A percentile compares a stretch with the other conserved stretches of the same genome.
These are phyloP conservation scores for Lasiodiplodia sp. DNA, from an alignment of 2,329 filamentous ascomycete species.

Conservation along the genomic window DNA sequence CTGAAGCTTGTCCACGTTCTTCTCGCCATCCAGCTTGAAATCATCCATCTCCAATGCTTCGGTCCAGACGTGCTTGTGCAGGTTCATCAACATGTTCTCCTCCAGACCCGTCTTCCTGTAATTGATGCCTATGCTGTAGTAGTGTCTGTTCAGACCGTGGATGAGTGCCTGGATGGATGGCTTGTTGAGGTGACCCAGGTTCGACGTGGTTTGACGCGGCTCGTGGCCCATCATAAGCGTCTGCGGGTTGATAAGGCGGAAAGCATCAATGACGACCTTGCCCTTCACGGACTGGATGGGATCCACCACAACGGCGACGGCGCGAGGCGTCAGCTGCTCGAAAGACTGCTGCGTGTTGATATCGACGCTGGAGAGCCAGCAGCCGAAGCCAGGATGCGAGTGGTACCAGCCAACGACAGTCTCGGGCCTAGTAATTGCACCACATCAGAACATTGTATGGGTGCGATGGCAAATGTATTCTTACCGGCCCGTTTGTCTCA, in stretches of 20 bases:
- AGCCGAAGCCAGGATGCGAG: constrained; percentile 98
- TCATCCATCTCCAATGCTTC: constrained; percentile 97
- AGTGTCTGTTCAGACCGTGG: constrained; percentile 96
- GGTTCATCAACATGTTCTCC: constrained; percentile 99
- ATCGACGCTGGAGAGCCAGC: constrained; percentile 98
- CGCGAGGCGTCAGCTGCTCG: constrained; percentile 94
- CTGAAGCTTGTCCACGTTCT: constrained; percentile 88
- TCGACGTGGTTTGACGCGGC: constrained; percentile 95
- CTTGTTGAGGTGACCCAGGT: constrained; percentile 97
- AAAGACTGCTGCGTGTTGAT: constrained; percentile 99
- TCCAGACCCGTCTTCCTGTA: constrained; percentile 97
- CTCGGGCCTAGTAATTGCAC: constrained; percentile 71
- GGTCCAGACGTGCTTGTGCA: constrained; percentile 99
- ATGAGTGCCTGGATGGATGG: constrained; percentile 99
- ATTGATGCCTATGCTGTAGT: constrained; percentile 98
- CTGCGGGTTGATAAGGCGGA: constrained; percentile 97
- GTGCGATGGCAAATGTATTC: constrained; percentile 36
- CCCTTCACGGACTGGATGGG: constrained; percentile 99
- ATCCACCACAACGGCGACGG: constrained; percentile 96
- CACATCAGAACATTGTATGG: not conserved
- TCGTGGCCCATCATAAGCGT: constrained; percentile 98
- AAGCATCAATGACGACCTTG: constrained; percentile 99
- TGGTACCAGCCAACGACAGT: constrained; percentile 99
- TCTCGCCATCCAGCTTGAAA: constrained; percentile 82
- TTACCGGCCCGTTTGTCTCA: constrained; percentile 93